Conservation (phyloP, 768 basidiomycete genomes). For the Boletus rubroflammeus region DNA sequence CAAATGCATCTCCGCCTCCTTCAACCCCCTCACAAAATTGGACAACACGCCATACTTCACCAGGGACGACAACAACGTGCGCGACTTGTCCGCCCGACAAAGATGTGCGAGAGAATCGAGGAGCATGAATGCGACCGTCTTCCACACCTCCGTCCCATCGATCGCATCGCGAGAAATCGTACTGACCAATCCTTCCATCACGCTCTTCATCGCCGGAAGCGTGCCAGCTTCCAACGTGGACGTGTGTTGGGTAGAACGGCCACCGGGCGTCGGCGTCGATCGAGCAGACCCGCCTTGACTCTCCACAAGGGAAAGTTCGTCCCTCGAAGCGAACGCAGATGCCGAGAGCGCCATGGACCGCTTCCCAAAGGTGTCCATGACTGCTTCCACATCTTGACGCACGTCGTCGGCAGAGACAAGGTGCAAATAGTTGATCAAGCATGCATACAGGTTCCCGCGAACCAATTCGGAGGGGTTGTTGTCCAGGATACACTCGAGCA, state of each 20-base stretch:
- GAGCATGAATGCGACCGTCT: conserved; percentile 89
- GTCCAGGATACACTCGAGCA: conserved; percentile 72
- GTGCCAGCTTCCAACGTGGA: conserved; percentile 59
- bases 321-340: conserved; percentile 37
- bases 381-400: conserved; percentile 9
- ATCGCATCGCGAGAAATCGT: conserved; percentile 86
- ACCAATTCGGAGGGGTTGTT: conserved; percentile 79
- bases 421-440: conserved; percentile 86
- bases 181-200: conserved; percentile 68
- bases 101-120: conserved; percentile 78
- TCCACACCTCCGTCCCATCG: conserved; percentile 96
- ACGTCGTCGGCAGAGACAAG: conserved; percentile 39
- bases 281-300: conserved; percentile 33
- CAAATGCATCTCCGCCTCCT: conserved; percentile 74
- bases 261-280: conserved; percentile 17
- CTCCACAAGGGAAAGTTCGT: conserved; percentile 38
- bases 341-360: conserved; percentile 29
- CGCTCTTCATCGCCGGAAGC: conserved; percentile 59
- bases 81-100: conserved; percentile 65
- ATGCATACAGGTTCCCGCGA: conserved; percentile 92
- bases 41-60: conserved; percentile 72
- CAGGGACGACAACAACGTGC: conserved; percentile 54
- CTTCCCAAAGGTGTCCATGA: conserved; percentile 21
- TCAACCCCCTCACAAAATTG: conserved; percentile 79
- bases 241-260: not conserved